phyloP scores from a whole-genome alignment of 225 moss, liverwort and hornwort species.

The Neckera pumila region DNA sequence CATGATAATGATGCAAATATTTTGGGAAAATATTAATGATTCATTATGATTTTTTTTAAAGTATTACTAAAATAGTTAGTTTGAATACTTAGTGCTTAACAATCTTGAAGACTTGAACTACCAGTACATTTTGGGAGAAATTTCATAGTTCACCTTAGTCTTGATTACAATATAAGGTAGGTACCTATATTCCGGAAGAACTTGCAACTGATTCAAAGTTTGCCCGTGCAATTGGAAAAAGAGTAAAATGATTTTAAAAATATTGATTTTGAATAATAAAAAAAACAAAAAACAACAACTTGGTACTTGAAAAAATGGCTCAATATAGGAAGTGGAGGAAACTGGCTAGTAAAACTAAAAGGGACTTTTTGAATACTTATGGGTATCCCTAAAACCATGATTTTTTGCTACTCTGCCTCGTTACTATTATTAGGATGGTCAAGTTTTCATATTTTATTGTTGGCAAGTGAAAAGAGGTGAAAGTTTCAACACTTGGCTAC shows the following conservation, averaged over 20 bases:
- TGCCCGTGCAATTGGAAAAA: no score
- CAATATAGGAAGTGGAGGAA: no score
- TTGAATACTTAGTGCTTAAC: rapidly evolving
- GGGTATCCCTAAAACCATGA: rapidly evolving
- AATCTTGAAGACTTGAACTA: rapidly evolving
- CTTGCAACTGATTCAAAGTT: no score
- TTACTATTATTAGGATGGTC: no score
- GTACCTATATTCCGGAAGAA: no score
- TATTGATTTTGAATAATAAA: no score
- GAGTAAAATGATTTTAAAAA: no score
- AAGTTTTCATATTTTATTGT: not conserved
- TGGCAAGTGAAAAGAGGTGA: not conserved
- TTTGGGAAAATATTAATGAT: not conserved
- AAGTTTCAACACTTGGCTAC: no score
- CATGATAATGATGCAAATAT: not conserved
- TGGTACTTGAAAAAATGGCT: no score
- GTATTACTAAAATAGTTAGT: not conserved
- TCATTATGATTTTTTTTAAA: rapidly evolving
- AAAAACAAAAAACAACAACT: no score
- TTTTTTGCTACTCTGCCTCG: rapidly evolving
- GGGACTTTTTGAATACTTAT: rapidly evolving
- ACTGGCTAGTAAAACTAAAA: no score
- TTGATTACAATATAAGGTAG: no score
- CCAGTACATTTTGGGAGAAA: rapidly evolving
- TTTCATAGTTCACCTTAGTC: not conserved